Evolutionary conservation across 108 stramenopile genomes (phyloP), one percentile per base, ranked within the genome.

Genomic region (Nitzschia sp.): DNA sequence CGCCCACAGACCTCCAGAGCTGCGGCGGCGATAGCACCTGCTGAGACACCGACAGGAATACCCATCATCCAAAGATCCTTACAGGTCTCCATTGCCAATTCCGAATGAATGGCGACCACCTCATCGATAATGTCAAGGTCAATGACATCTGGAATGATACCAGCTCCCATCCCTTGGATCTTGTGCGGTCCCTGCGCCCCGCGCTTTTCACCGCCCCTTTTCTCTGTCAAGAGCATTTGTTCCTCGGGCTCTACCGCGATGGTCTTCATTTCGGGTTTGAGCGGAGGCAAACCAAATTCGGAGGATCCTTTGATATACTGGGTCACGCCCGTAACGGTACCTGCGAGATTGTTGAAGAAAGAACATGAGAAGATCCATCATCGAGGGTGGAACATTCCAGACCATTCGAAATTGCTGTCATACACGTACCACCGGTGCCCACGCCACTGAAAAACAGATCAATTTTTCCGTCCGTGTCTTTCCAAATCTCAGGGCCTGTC

Each of bases 401-500:
- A n/a, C n/a, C n/a, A n/a, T n/a, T n/a, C n/a, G n/a, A n/a, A n/a
- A n/a, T n/a, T n/a, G n/a, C n/a, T n/a, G n/a, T n/a, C n/a, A n/a
- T n/a, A n/a, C 38, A 61, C 60, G 8, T 45, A 61, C 92, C 92
- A 17, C 92, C 92, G 0, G 92, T 93, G 46, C 92, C 92, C 32
- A 84, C 84, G 5, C 88, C 88, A 28, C 70, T 67, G 21, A 93
- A 73, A 25, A 89, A 88, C 32, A 85, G 63, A 69, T 93, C 88
- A 41, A 90, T 31, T 2, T 27, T 34, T 31, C 80, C 83, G 50
- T 82, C 83, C 21, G 80, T 82, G 56, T 87, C 84, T n/a, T 58
- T 47, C 89, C 88, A 87, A 65, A 94, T 89, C 66, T 94, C 92
- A 8, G 89, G 89, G 0, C 89, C 92, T 1, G 92, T 94, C 3